Conservation (phyloP, 768 basidiomycete species). For the Panaeolus cyanescens region DNA sequence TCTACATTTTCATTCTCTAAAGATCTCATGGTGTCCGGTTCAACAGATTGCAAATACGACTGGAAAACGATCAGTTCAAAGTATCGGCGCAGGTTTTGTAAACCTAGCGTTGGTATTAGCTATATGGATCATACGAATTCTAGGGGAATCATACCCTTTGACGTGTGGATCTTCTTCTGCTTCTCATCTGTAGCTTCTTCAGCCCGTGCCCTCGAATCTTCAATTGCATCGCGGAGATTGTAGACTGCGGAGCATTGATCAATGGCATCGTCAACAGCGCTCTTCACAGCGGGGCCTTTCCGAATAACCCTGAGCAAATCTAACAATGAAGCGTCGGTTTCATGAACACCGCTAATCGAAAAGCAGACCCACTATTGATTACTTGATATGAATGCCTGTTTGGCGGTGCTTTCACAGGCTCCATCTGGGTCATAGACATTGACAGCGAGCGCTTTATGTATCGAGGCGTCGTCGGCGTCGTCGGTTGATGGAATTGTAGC, state of each 20-base stretch:
- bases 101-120: conserved; percentile 39
- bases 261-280: conserved; percentile 82
- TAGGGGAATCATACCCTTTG: conserved; percentile 58
- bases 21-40: conserved; percentile 77
- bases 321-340: conserved; percentile 26
- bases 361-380: conserved; percentile 74
- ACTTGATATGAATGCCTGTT: conserved; percentile 75
- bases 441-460: conserved; percentile 44
- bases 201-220: conserved; percentile 74
- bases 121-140: conserved; percentile 3
- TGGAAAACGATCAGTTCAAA: conserved; percentile 89
- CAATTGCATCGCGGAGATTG: conserved; percentile 89
- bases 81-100: conserved; percentile 83
- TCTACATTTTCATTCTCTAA: conserved; percentile 79
- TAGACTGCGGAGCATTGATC: conserved; percentile 82
- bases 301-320: conserved; percentile 85
- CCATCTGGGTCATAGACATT: conserved; percentile 38
- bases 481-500: conserved; percentile 53
- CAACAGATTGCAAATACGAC: conserved; percentile 80
- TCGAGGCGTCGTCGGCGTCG: conserved; percentile 39
- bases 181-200: conserved; percentile 77
- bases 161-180: conserved; percentile 63
- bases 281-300: conserved; percentile 85
- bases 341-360: not conserved
- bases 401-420: conserved; percentile 28